Evolutionary conservation across 2,329 filamentous ascomycete genomes (phyloP), one percentile per base, ranked within the genome.

Genomic region (Chaetothyriales sp.): DNA sequence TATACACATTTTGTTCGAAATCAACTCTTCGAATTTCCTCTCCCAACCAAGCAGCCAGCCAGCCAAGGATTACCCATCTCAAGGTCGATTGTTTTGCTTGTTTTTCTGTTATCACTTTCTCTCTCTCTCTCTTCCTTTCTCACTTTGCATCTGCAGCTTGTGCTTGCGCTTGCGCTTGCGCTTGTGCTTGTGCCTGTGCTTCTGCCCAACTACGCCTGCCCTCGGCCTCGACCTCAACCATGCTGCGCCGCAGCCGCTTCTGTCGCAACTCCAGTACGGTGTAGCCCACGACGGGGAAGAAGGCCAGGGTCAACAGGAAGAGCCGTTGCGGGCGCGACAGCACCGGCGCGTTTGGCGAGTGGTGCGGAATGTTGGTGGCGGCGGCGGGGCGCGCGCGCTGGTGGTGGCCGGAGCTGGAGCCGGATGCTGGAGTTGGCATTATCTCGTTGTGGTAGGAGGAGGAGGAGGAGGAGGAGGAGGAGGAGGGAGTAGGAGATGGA

Each of bases 201-300:
- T 2, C 10, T 28, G 55, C 53, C 55, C 55, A 55, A 32, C 52
- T 57, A 44, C 51, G 44, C 10, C 55, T 46, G 15, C 55, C 55
- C 46, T 57, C 55, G 20, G 55, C 55, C 32, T 57, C 55, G 26
- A 57, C 49, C 6, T 55, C 48, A 15, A 49, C 47, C 10, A 49
- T 57, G 20, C 46, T 49, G 43, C 55, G 53, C 28, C 48, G 49
- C 3, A 53, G 52, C 18, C 51, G 49, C 12, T 51, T 43, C 47
- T 57, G 53, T 18, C 55, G 53, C 9, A 53, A 48, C 12, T 52
- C 49, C 10, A 57, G 55, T 53, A 51, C 55, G n/a, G 53, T 28
- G 49, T 57, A 57, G 42, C 53, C 53, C 18, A 43, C 39, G 32
- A 53, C 25, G 7, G 55, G 55, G 47, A 57, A 48, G 53, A 57